These are phyloP conservation scores for Suillus cothurnatus DNA, from an alignment of 768 basidiomycete genomes.

Conservation along the genomic window DNA sequence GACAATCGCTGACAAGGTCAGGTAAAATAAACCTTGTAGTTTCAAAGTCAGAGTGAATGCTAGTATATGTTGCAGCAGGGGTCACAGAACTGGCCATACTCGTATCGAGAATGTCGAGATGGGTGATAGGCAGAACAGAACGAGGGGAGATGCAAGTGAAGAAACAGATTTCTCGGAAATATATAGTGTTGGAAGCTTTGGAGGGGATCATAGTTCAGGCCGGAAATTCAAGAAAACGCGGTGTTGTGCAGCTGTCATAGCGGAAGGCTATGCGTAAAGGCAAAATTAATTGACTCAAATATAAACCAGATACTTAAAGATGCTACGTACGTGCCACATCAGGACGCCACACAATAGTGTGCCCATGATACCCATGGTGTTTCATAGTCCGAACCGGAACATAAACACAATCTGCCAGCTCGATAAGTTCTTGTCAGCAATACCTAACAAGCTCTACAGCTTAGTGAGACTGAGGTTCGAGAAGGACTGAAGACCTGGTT, in stretches of 20 bases:
- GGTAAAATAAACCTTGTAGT: slow-evolving; percentile 37
- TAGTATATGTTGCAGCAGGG: slow-evolving; percentile 27
- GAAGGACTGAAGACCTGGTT: not conserved
- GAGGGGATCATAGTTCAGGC: not conserved
- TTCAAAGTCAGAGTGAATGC: slow-evolving; percentile 6
- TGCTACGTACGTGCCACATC: not conserved
- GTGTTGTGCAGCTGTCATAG: not conserved
- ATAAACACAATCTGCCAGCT: not conserved
- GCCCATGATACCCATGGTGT: not conserved
- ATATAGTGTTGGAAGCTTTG: slow-evolving; percentile 21
- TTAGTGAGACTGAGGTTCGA: not conserved
- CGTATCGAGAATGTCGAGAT: not conserved
- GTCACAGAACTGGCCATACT: slow-evolving; percentile 20
- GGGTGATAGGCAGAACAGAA: slow-evolving; percentile 19
- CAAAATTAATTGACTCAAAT: not conserved
- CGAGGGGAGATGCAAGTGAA: slow-evolving; percentile 11
- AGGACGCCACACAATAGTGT: not conserved
- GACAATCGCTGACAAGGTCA: slow-evolving; percentile 43
- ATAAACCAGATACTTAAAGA: not conserved
- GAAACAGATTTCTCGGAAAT: slow-evolving; percentile 18
- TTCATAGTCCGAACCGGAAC: not conserved
- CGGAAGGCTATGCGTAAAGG: not conserved
- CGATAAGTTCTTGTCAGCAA: not conserved
- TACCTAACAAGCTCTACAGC: not conserved
- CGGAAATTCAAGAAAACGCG: not conserved